Base-by-base conservation (phyloP, 495 filamentous ascomycete genomes). In the Penicillium antarcticum region DNA sequence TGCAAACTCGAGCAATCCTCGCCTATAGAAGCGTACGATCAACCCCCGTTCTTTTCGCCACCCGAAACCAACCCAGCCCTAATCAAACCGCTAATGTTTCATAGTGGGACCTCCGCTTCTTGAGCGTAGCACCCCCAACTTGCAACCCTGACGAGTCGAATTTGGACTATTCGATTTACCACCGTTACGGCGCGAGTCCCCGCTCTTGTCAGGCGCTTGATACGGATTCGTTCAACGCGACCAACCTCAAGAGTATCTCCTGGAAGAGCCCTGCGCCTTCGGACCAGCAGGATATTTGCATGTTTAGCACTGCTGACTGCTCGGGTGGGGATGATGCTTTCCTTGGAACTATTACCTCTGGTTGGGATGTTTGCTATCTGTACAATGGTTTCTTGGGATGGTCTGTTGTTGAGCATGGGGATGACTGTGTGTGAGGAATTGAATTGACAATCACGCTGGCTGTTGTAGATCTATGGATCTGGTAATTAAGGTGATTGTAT, bases 21-120 rank as follows among this genome's bases (percentile, higher is more conserved):
- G 53, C 48, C 6, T 61, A 54, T 21, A 48, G 52, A 58, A 60
- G 52, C 39, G 64, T 67, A 55, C 13, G 41, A 52, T 6, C 12
- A 24, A n/a, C 34, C 38, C 44, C 4, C 16, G 24, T 38, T 48
- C 13, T 10, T 16, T 6, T 32, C 36, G 13, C 43, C 19, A n/a
- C 40, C 23, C 33, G 17, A 32, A 18, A 17, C 44, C 26, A 29
- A 4, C 26, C 26, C 26, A 38, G 18, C 38, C 11, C 13, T 7
- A 44, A 33, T 36, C 21, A 44, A 44, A 31, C 17, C 11, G 26
- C 37, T 49, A 41, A 49, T 21, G 11, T 18, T 32, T 24, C 12
- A 35, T 16, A 70, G 67, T 70, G 67, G 67, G 63, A 70, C 34
- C 46, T 70, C 23, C 61, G 56, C 46, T 52, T 70, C 44, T 55